These are phyloP conservation scores for Scedosporium dehoogii DNA, from an alignment of 2,329 filamentous ascomycete genomes.

Conservation along the genomic window DNA sequence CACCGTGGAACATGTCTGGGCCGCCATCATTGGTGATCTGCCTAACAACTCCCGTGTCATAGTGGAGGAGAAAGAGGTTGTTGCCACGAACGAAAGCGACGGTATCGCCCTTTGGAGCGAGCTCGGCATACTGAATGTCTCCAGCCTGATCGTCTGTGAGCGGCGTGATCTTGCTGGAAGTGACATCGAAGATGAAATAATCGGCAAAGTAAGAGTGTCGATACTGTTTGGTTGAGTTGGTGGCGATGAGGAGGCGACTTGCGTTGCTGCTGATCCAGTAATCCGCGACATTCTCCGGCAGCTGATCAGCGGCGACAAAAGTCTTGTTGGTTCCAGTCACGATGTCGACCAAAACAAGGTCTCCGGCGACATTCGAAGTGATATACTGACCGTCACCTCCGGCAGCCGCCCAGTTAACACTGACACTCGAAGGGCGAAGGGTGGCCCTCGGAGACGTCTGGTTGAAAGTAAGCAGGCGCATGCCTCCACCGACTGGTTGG, in stretches of 20 bases:
- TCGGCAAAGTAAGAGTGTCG: slow-evolving; percentile 59
- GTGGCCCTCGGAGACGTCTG: slow-evolving; percentile 40
- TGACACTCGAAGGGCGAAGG: slow-evolving; percentile 35
- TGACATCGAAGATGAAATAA: slow-evolving; percentile 54
- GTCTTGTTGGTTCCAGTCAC: slow-evolving; percentile 42
- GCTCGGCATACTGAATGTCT: slow-evolving; percentile 58
- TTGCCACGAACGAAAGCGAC: slow-evolving; percentile 60
- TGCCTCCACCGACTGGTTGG: slow-evolving; percentile 45
- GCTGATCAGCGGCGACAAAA: slow-evolving; percentile 46
- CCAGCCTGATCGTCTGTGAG: slow-evolving; percentile 49
- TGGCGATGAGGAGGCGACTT: slow-evolving; percentile 48
- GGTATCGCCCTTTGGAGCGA: slow-evolving; percentile 46
- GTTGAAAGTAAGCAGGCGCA: slow-evolving; percentile 49
- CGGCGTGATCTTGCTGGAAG: slow-evolving; percentile 41
- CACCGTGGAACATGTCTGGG: slow-evolving; percentile 51
- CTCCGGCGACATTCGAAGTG: slow-evolving; percentile 35
- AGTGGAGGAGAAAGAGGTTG: slow-evolving; percentile 43
- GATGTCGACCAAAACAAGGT: slow-evolving; percentile 52
- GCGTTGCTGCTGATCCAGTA: slow-evolving; percentile 54
- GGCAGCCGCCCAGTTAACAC: slow-evolving; percentile 46
- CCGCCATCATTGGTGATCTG: slow-evolving; percentile 51
- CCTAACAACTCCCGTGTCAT: slow-evolving; percentile 34
- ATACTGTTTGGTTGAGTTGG: slow-evolving; percentile 60
- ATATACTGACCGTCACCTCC: slow-evolving; percentile 54
- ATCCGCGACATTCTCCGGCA: slow-evolving; percentile 43